Percentiles rank a stretch among this genome's conserved stretches.
phyloP scores from a whole-genome alignment of 2,329 filamentous ascomycete species.

The Paraconiothyrium brasiliense region DNA sequence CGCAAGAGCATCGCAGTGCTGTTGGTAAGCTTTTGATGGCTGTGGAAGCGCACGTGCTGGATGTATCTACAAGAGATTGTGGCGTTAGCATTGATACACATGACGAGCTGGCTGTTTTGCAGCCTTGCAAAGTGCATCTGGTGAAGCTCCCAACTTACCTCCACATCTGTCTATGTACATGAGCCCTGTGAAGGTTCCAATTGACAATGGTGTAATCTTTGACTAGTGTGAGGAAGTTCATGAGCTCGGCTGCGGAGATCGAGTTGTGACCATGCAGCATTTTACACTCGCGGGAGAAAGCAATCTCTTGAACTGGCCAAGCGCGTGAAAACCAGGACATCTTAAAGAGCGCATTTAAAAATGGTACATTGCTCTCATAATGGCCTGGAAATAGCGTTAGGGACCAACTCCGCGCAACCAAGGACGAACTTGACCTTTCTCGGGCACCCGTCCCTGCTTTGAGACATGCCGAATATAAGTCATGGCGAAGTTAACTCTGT shows the following conservation, averaged over 20 bases:
- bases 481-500: neutral
- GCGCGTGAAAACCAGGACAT: conserved; percentile 8
- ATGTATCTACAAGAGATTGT: neutral
- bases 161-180: conserved; percentile 15
- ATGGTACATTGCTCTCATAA: neutral
- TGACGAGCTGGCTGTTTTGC: neutral
- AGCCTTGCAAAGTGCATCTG: neutral
- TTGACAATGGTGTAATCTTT: neutral
- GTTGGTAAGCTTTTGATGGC: conserved; percentile 4
- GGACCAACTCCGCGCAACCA: no score
- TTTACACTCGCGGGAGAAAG: conserved; percentile 4
- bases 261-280: conserved; percentile 1
- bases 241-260: conserved; percentile 6
- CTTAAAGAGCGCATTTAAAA: neutral
- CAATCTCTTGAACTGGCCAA: conserved; percentile 17
- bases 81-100: neutral
- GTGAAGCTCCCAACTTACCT: neutral
- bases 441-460: neutral
- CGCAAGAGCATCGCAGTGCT: conserved; percentile 11
- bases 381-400: neutral
- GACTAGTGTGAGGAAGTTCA: conserved; percentile 6
- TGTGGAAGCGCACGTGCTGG: neutral
- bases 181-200: neutral
- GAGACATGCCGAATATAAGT: conserved; percentile 4
- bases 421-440: neutral